Evolutionary conservation across 306 rosid species (phyloP), one percentile per base, ranked within the genome.

Genomic region (Elaeagnus macrophylla): DNA sequence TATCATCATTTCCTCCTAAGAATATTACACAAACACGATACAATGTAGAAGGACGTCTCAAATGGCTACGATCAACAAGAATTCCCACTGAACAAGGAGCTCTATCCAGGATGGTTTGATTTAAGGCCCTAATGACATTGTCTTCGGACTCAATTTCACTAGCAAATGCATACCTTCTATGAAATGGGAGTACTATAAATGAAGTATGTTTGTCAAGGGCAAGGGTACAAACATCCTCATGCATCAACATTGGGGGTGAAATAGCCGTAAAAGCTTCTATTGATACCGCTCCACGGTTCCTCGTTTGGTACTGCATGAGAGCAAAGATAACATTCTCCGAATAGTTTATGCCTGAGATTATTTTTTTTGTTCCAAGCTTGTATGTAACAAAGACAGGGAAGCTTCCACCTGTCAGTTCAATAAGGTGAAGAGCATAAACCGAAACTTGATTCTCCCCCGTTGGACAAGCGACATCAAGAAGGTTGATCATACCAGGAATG

Each of bases 361-460:
- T 11, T 39, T 62, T 78, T 37, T 46, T 67, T 7, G 4, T 5
- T 25, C 71, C 78, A 47, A 65, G 41, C 8, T 74, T 63, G 69
- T 86, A 91, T 25, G 70, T 64, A 10, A 81, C 72, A 74, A 86
- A 83, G 5, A 86, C 2, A 0, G 93, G 88, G 7, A 83, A 13
- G 37, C 80, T 72, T 42, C 89, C 67, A 10, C 95, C 95, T 0
- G 79, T 63, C 6, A 86, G 74, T 52, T 83, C 80, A 6, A 72
- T 74, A 6, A 86, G 93, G 51, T 83, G 93, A 6, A 86, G 79
- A 1, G 65, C 81, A 7, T 67, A 67, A 16, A 69, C 51, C 1
- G 48, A 37, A 0, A 83, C 7, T 0, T 81, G 88, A 10, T 65
- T 62, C 1, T 80, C 66, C 13, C 19, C 51, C 0, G 79, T 78